Evolutionary conservation across 2,329 filamentous ascomycete genomes (phyloP), one percentile per base, ranked within the genome.

Genomic region (Neodidymelliopsis sp.): DNA sequence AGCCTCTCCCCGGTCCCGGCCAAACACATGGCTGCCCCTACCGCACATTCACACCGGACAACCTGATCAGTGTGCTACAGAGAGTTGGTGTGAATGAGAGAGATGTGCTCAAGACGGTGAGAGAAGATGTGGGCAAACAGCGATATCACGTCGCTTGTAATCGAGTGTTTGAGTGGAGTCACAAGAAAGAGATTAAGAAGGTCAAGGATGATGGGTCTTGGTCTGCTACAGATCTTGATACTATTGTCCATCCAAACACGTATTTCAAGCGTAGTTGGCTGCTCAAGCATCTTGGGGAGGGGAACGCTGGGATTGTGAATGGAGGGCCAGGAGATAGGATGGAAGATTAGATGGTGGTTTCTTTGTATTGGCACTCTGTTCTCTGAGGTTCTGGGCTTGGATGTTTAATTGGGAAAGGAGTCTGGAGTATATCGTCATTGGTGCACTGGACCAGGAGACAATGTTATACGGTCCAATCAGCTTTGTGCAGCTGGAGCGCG

Each of bases 11-110:
- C 0, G 89, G 91, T 0, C 84, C 89, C 0, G 92, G 92, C 2
- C 92, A 99, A 74, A 83, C 87, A 0, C 93, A 99, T 70, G 94
- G 94, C n/a, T 99, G 94, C 69, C 94, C 94, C 0, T 99, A 97
- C 71, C 82, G 94, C 22, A 93, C 97, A 69, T 97, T 96, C 71
- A 89, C 85, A 51, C 75, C 88, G 38, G 94, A 99, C 55, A 99
- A 97, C 62, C 80, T 99, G 28, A 84, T 87, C 19, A 74, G 83
- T 0, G 75, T 97, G 57, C 79, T 96, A 31, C 88, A 95, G 67
- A 78, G 82, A 12, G 88, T 90, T 35, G 94, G 93, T 0, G 85
- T 99, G 0, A 84, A 79, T 23, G 93, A 97, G 68, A 80, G 86
- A 31, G 84, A 87, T 1, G 84, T 96, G 15, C 71, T 97, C 31